These are phyloP conservation scores for Talaromyces sp. DNA, from an alignment of 2,329 filamentous ascomycete genomes.

Conservation along the genomic window DNA sequence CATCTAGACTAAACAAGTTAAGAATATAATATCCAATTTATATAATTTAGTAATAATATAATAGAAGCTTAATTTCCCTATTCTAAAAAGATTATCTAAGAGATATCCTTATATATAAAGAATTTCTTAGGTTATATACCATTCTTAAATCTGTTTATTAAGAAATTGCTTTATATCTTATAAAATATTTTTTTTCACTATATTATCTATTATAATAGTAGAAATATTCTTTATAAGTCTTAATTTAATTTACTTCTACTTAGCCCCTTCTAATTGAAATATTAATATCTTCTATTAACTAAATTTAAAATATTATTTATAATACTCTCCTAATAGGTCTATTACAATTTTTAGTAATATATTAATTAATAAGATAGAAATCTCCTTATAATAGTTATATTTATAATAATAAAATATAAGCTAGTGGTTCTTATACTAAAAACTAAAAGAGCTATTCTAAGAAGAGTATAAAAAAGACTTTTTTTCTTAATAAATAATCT, in stretches of 20 bases:
- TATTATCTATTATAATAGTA: background rate
- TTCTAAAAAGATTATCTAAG: slow-evolving; percentile 74
- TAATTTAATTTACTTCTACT: slow-evolving; percentile 20
- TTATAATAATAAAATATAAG: background rate
- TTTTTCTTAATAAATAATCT: background rate
- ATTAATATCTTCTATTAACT: slow-evolving; percentile 29
- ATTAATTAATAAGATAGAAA: background rate
- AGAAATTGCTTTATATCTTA: background rate
- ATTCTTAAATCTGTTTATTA: slow-evolving; percentile 38
- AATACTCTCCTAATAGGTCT: slow-evolving; percentile 31
- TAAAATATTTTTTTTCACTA: background rate
- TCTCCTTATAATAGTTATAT: background rate
- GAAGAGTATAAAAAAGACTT: background rate
- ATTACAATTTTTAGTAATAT: slow-evolving; percentile 22
- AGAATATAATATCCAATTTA: slow-evolving; percentile 70
- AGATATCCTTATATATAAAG: slow-evolving; percentile 82
- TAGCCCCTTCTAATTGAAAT: slow-evolving; percentile 26
- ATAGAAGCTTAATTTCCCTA: slow-evolving; percentile 71
- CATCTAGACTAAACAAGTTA: slow-evolving; percentile 60
- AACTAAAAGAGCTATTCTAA: background rate
- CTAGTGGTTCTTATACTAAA: background rate
- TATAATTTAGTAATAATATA: slow-evolving; percentile 68
- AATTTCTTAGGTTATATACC: slow-evolving; percentile 79
- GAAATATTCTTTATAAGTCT: background rate
- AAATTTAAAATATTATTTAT: slow-evolving; percentile 28